phyloP scores from a whole-genome alignment of 306 rosid genomes.

The Adenanthera pavonina region DNA sequence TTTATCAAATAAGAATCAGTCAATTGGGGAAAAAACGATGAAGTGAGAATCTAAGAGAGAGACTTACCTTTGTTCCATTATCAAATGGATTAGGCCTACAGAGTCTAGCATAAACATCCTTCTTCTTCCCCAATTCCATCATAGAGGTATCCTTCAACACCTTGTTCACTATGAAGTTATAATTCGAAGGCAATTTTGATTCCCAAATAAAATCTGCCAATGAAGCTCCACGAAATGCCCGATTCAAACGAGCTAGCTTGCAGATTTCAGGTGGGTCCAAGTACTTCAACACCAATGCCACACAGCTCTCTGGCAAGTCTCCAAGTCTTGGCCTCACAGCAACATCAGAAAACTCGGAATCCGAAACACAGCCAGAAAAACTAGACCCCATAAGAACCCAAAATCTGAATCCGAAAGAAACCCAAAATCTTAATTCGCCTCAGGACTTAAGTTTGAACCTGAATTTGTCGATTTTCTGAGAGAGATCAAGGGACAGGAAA shows the following conservation, averaged over 20 bases:
- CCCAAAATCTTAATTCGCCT: constrained; percentile 35
- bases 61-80: constrained; percentile 68
- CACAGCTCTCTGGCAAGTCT: constrained; percentile 84
- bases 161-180: constrained; percentile 58
- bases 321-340: constrained; percentile 61
- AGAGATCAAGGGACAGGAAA: constrained; percentile 54
- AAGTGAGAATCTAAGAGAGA: not conserved
- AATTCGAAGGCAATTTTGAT: constrained; percentile 76
- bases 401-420: not conserved
- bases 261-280: constrained; percentile 83
- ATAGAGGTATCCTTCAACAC: constrained; percentile 49
- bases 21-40: constrained; percentile 2
- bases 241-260: constrained; percentile 67
- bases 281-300: constrained; percentile 66
- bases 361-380: constrained; percentile 55
- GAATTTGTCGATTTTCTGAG: constrained; percentile 62
- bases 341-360: constrained; percentile 40
- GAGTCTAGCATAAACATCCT: constrained; percentile 71
- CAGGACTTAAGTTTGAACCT: constrained; percentile 63
- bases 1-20: constrained; percentile 14
- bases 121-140: constrained; percentile 53
- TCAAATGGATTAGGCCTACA: constrained; percentile 68
- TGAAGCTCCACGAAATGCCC: constrained; percentile 79
- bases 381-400: constrained; percentile 60
- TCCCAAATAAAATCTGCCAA: constrained; percentile 90